Base-by-base conservation (phyloP, 345 rosid genomes). In the Schrenkiella parvula region DNA sequence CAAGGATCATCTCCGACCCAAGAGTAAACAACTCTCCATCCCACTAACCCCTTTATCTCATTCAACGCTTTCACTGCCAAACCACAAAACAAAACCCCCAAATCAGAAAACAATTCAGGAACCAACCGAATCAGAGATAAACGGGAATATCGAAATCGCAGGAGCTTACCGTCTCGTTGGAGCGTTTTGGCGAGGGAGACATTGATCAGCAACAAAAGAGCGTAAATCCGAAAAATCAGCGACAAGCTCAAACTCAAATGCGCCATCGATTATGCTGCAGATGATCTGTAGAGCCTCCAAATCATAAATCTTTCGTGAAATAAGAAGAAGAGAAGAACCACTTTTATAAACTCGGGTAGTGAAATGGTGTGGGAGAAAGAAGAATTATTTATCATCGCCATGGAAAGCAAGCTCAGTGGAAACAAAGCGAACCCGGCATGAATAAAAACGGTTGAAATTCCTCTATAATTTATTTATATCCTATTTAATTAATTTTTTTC, bases 1-100 rank as follows among this genome's bases (percentile, higher is more conserved):
- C 98, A 92, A 11, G 87, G 93, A 65, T 88, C 93, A 37, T 88
- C 93, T 17, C 93, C 90, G 17, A 88, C 85, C 93, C 93, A 88
- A 8, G 89, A 68, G 66, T 83, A 86, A 44, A 86, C 89, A n/a
- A 88, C 82, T 75, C 91, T 84, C 93, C 89, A 86, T 1, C 93
- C 90, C 4, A 88, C 80, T 35, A 85, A 78, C 3, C 86, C 82
- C 81, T 86, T 86, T 17, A 88, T 82, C 66, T 88, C 93, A 70
- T 86, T 88, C 84, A 88, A 66, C 13, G 93, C 93, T 81, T 86
- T 88, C 67, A 86, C 90, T 88, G 81, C 73, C 18, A 32, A 3
- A 17, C 1, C 0, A 0, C 12, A 3, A 10, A 22, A 10, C 4
- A 17, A 47, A n/a, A 2, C 15, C 23, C 69, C 42, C 4, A 15